phyloP scores from a whole-genome alignment of 164 flowering plant genomes.

The Umbilicus rupestris region DNA sequence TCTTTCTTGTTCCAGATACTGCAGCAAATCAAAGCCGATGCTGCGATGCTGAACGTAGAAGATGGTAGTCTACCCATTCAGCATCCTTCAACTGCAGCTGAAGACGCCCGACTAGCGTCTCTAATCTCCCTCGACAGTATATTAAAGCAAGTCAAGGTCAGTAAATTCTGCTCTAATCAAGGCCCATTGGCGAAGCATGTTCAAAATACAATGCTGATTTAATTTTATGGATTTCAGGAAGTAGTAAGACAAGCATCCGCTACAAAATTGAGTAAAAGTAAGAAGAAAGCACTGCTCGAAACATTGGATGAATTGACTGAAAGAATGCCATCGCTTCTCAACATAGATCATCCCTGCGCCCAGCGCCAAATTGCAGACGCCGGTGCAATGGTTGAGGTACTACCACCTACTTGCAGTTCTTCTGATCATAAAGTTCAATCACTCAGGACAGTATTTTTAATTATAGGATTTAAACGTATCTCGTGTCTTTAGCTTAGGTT shows the following conservation, averaged over 20 bases:
- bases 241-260: slow-evolving; percentile 59
- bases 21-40: slow-evolving; percentile 85
- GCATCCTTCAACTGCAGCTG: slow-evolving; percentile 86
- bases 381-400: slow-evolving; percentile 62
- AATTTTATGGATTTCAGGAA: slow-evolving; percentile 39
- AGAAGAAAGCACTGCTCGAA: slow-evolving; percentile 62
- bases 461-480: no score
- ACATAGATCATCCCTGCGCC: slow-evolving; percentile 94
- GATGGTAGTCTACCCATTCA: slow-evolving; percentile 65
- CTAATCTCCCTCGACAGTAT: slow-evolving; percentile 88
- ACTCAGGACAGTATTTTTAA: no score
- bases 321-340: slow-evolving; percentile 94
- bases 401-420: neutral
- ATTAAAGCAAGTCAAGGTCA: slow-evolving; percentile 89
- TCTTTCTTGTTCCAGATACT: slow-evolving; percentile 42
- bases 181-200: neutral
- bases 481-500: no score
- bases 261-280: slow-evolving; percentile 47
- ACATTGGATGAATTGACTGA: slow-evolving; percentile 72
- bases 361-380: slow-evolving; percentile 76
- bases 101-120: slow-evolving; percentile 96
- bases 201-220: neutral
- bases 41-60: slow-evolving; percentile 52
- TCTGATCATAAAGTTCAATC: no score
- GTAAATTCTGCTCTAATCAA: neutral